phyloP scores from a whole-genome alignment of 1,139 yeast genomes.

The Zygosaccharomyces sapae region DNA sequence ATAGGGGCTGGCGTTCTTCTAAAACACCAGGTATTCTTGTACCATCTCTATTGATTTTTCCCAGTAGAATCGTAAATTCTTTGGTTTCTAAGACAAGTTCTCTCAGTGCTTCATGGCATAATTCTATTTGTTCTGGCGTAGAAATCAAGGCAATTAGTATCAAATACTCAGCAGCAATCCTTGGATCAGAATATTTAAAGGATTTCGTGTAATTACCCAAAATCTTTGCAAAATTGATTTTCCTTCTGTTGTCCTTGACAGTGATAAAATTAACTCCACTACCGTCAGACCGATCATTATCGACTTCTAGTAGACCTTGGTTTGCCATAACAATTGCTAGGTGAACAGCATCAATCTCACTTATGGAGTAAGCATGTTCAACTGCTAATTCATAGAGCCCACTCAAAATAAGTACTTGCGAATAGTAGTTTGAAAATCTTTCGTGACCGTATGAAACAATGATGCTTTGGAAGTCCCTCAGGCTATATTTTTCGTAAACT shows the following conservation, averaged over 20 bases:
- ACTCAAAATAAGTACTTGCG: constrained; percentile 66
- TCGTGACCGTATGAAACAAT: constrained; percentile 69
- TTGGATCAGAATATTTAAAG: constrained; percentile 81
- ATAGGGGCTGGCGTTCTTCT: constrained; percentile 69
- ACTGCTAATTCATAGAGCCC: constrained; percentile 85
- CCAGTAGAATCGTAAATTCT: constrained; percentile 75
- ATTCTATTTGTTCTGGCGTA: constrained; percentile 46
- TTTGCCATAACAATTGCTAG: constrained; percentile 77
- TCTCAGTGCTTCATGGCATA: constrained; percentile 75
- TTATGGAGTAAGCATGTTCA: constrained; percentile 58
- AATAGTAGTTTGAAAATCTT: constrained; percentile 68
- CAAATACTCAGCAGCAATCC: constrained; percentile 85
- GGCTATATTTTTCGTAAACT: constrained; percentile 66
- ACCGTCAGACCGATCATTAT: neutral
- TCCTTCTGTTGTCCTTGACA: constrained; percentile 37
- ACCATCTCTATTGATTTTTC: constrained; percentile 78
- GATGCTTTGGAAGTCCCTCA: constrained; percentile 69
- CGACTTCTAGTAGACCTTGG: constrained; percentile 53
- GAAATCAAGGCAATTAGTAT: constrained; percentile 60
- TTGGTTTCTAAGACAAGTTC: constrained; percentile 83
- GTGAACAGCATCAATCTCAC: constrained; percentile 86
- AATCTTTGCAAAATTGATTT: constrained; percentile 55
- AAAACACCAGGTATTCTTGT: constrained; percentile 78
- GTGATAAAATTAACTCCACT: constrained; percentile 35
- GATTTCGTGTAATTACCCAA: constrained; percentile 71